Percentiles rank a stretch among this genome's conserved stretches.
Conservation (phyloP, 1,284 basidiomycete genomes). For the Earliella scabrosa region DNA sequence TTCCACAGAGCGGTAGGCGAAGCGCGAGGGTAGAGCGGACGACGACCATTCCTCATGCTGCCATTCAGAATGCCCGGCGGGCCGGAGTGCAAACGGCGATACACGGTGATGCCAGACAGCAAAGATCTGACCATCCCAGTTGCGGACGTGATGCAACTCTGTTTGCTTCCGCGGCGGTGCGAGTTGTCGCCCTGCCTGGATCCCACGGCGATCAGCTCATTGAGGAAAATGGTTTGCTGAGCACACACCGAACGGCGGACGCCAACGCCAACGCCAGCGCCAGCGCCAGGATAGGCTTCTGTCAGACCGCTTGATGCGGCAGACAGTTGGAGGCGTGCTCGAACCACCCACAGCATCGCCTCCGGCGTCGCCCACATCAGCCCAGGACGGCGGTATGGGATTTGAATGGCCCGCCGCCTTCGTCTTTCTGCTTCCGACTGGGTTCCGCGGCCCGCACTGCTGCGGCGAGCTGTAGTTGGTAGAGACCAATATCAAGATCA, state of each 20-base stretch:
- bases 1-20: no score
- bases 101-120: not conserved
- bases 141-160: not conserved
- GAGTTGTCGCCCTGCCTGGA: constrained; percentile 2
- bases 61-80: not conserved
- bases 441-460: not conserved
- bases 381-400: not conserved
- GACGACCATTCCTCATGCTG: not conserved
- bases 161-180: constrained; percentile 6
- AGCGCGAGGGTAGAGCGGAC: not conserved
- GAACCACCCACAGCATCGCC: constrained; percentile 24
- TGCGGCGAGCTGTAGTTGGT: not conserved
- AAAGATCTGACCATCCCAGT: constrained; percentile 7
- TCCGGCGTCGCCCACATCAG: constrained; percentile 12
- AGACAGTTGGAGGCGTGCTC: not conserved
- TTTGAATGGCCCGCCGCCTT: not conserved
- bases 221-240: not conserved
- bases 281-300: constrained; percentile 11
- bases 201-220: constrained; percentile 14
- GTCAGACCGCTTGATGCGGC: constrained; percentile 17
- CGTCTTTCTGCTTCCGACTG: constrained; percentile 10
- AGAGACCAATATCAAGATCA: not conserved
- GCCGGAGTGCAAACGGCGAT: constrained; percentile 9
- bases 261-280: constrained; percentile 1
- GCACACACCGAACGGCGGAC: constrained; percentile 1